Conservation (phyloP, 257 asterid genomes). For the Jacaranda copaia region DNA sequence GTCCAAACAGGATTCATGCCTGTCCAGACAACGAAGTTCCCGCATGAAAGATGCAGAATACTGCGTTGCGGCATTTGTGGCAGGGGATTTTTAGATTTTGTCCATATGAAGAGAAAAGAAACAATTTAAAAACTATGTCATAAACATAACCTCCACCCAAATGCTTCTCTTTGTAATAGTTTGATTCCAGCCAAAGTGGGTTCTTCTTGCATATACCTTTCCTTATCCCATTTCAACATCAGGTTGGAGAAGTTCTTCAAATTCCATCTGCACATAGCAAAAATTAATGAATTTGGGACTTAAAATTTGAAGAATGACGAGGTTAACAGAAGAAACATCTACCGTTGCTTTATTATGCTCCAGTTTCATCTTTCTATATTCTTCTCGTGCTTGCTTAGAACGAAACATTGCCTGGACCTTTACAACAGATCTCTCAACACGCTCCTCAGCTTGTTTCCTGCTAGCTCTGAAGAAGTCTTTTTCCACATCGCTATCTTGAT, state of each 20-base stretch:
- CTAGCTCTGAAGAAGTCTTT: slow-evolving; percentile 92
- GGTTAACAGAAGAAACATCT: slow-evolving; percentile 1
- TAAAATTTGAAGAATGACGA: not conserved
- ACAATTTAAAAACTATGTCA: not conserved
- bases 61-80: no score
- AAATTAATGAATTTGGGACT: not conserved
- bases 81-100: no score
- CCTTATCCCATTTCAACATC: slow-evolving; percentile 51
- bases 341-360: slow-evolving; percentile 71
- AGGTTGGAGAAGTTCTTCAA: slow-evolving; percentile 55
- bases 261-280: slow-evolving; percentile 65
- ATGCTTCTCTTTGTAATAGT: not conserved
- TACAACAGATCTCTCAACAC: slow-evolving; percentile 92
- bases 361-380: slow-evolving; percentile 85
- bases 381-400: slow-evolving; percentile 90
- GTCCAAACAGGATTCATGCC: no score
- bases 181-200: not conserved
- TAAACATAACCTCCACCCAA: slow-evolving; percentile 2
- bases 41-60: no score
- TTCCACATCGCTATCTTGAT: slow-evolving; percentile 61
- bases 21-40: no score
- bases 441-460: slow-evolving; percentile 97
- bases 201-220: not conserved
- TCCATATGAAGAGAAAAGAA: no score
- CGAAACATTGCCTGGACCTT: slow-evolving; percentile 97